Percentiles rank a stretch among this genome's conserved stretches.
Evolutionary conservation across 768 basidiomycete genomes (phyloP).

Genomic region (Mycena capillaripes): DNA sequence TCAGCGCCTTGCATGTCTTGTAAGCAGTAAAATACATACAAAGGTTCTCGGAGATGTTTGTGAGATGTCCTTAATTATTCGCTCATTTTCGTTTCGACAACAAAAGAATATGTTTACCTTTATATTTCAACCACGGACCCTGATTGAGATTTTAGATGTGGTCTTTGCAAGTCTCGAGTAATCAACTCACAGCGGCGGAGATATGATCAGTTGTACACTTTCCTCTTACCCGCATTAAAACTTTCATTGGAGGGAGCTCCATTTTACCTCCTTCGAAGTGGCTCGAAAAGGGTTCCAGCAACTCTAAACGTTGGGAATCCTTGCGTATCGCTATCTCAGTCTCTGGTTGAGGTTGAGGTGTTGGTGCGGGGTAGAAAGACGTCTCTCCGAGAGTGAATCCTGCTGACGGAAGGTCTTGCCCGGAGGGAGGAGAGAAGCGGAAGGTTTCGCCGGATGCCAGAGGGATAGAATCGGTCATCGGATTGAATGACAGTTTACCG

Average conservation of each 20-base stretch:
- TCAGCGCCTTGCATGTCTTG: not conserved
- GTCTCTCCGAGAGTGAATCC: constrained; percentile 85
- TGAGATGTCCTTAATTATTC: constrained; percentile 97
- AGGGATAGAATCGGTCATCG: constrained; percentile 79
- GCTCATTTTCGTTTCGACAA: constrained; percentile 87
- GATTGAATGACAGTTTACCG: constrained; percentile 94
- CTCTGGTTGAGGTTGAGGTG: constrained; percentile 81
- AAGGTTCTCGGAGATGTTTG: constrained; percentile 96
- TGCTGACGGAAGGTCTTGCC: constrained; percentile 84
- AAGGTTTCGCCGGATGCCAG: constrained; percentile 82
- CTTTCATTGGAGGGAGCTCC: constrained; percentile 87
- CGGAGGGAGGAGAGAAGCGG: constrained; percentile 87
- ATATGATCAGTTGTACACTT: constrained; percentile 99
- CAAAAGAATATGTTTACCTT: constrained; percentile 56
- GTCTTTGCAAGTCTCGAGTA: not conserved
- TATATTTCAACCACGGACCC: constrained; percentile 99
- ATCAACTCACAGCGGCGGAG: constrained; percentile 85
- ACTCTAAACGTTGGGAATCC: constrained; percentile 87
- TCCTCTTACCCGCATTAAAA: constrained; percentile 93
- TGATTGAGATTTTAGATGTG: constrained; percentile 26
- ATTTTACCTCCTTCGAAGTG: constrained; percentile 73
- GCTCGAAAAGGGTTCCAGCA: constrained; percentile 86
- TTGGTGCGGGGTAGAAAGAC: constrained; percentile 84
- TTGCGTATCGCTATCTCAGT: constrained; percentile 83
- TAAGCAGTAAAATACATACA: constrained; percentile 62